A percentile compares a stretch with the other conserved stretches of the same genome.
Evolutionary conservation across 2,329 filamentous ascomycete genomes (phyloP).

Genomic region (Cytospora piceae): DNA sequence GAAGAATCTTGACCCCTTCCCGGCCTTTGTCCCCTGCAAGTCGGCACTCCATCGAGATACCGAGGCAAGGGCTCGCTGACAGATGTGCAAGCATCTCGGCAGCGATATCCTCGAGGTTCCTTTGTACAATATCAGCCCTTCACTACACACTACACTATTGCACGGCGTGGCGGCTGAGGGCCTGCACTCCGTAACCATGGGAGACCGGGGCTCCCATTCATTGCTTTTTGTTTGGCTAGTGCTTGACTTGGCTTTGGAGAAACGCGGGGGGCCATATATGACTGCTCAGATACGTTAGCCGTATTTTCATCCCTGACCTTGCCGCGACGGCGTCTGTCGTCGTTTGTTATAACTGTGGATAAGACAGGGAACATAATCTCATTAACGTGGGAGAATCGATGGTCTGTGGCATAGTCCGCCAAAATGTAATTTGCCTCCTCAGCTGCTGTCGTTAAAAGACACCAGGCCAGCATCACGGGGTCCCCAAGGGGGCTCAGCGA

Average conservation of each 20-base stretch:
- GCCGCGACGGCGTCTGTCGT: neutral
- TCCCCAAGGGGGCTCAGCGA: too few species aligned
- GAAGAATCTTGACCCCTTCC: neutral
- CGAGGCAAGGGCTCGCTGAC: neutral
- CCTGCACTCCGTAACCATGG: neutral
- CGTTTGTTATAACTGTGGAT: neutral
- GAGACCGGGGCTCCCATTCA: neutral
- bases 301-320: neutral
- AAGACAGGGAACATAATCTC: neutral
- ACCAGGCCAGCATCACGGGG: neutral
- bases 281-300: constrained; percentile 14
- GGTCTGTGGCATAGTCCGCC: neutral
- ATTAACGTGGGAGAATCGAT: neutral
- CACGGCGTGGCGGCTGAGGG: neutral
- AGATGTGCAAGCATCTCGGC: neutral
- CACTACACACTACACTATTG: too few species aligned
- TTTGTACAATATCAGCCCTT: neutral
- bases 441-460: neutral
- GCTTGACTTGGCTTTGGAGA: too few species aligned
- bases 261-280: neutral
- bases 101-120: neutral
- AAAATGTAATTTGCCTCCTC: neutral
- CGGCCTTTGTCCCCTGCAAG: neutral
- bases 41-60: neutral
- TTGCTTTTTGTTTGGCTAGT: neutral